phyloP scores from a whole-genome alignment of 2,329 filamentous ascomycete genomes.

The Penicillium sp. region DNA sequence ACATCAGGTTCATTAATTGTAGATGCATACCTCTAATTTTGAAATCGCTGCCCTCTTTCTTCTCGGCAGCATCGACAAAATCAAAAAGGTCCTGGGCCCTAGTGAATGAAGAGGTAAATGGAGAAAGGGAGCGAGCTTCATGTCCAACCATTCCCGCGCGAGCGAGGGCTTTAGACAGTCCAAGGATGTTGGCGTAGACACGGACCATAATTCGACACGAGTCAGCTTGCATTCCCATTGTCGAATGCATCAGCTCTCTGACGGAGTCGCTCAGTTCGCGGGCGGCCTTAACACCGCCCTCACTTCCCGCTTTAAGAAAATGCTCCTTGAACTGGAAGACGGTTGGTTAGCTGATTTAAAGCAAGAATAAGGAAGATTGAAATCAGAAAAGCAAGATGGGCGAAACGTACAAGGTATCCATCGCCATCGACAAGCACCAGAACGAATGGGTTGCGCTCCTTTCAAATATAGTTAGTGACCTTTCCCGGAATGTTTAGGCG shows the following conservation, averaged over 20 bases:
- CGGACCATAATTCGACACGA: conserved; percentile 57
- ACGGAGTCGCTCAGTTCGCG: conserved; percentile 54
- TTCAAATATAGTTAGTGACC: conserved; percentile 10
- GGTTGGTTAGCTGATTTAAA: not conserved
- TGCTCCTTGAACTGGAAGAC: conserved; percentile 58
- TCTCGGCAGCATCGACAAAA: conserved; percentile 61
- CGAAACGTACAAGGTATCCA: conserved; percentile 48
- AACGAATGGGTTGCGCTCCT: conserved; percentile 58
- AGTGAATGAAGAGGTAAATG: conserved; percentile 59
- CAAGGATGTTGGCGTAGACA: conserved; percentile 57
- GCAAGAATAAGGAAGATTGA: not conserved
- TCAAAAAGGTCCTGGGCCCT: conserved; percentile 59
- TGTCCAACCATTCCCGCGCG: conserved; percentile 52
- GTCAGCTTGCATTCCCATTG: conserved; percentile 48
- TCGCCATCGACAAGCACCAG: conserved; percentile 64
- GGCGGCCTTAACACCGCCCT: conserved; percentile 59
- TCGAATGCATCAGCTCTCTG: conserved; percentile 44
- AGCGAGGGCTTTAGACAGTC: conserved; percentile 52
- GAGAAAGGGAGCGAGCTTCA: conserved; percentile 57
- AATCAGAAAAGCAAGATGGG: not conserved
- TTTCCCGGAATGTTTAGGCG: not conserved
- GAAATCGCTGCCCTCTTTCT: conserved; percentile 60
- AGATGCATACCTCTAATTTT: conserved; percentile 55
- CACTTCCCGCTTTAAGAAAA: conserved; percentile 48
- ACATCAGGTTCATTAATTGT: not conserved